phyloP scores from a whole-genome alignment of 805 yeast species.

The Lipomyces starkeyi region DNA sequence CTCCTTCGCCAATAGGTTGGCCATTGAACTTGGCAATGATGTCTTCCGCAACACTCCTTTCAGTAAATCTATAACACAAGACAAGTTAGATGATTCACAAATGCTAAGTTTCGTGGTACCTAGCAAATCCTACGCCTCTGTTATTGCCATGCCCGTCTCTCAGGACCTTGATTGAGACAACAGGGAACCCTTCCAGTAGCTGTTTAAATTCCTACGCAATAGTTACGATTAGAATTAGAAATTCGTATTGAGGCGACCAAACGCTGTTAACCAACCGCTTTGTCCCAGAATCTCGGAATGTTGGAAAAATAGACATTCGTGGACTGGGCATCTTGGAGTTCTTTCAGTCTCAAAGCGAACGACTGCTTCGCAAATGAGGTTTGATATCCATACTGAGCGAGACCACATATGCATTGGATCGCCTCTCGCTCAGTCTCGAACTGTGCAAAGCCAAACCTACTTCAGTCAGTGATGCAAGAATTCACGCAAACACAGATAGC shows the following conservation, averaged over 20 bases:
- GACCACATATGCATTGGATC: conserved; percentile 37
- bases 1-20: conserved; percentile 34
- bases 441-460: conserved; percentile 51
- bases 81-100: conserved; percentile 2
- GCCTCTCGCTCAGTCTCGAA: conserved; percentile 44
- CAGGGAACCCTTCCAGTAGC: conserved; percentile 29
- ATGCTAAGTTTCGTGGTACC: conserved; percentile 19
- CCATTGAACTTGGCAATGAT: conserved; percentile 35
- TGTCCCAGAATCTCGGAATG: conserved; percentile 39
- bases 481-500: neutral
- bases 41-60: conserved; percentile 34
- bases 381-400: conserved; percentile 39
- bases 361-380: conserved; percentile 41
- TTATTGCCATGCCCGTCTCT: conserved; percentile 37
- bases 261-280: conserved; percentile 20
- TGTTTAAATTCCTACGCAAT: conserved; percentile 34
- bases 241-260: neutral
- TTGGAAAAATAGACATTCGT: conserved; percentile 40
- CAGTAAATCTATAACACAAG: conserved; percentile 23
- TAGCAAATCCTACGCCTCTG: conserved; percentile 41
- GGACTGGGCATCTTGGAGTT: conserved; percentile 37
- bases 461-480: neutral
- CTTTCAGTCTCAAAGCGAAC: conserved; percentile 36
- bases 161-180: conserved; percentile 37
- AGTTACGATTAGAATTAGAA: neutral